Conservation (phyloP, 2,329 filamentous ascomycete species). For the Tolypocladium tundrense region DNA sequence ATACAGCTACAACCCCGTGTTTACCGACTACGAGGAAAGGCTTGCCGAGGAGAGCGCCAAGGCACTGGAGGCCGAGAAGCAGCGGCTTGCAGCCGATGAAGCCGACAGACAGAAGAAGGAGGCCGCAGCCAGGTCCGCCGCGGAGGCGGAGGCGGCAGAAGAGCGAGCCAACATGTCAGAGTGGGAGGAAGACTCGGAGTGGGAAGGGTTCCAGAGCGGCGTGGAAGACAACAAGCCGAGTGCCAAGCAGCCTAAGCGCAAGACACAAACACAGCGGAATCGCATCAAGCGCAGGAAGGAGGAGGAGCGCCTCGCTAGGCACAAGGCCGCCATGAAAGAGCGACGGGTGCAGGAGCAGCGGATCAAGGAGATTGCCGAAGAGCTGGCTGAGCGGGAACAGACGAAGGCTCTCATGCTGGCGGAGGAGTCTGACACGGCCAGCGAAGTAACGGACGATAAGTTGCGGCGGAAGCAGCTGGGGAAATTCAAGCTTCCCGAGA, state of each 20-base stretch:
- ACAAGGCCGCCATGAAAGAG: conserved; percentile 65
- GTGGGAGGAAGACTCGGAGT: conserved; percentile 83
- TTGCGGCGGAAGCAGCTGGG: conserved; percentile 66
- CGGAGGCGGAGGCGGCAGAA: conserved; percentile 64
- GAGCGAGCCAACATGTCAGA: conserved; percentile 53
- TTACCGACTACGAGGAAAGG: conserved; percentile 74
- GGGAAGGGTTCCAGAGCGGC: conserved; percentile 83
- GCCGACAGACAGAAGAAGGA: conserved; percentile 59
- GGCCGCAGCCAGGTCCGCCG: conserved; percentile 58
- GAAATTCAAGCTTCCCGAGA: conserved; percentile 63
- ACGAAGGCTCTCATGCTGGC: conserved; percentile 30
- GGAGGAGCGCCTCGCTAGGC: conserved; percentile 65
- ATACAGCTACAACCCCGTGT: conserved; percentile 86
- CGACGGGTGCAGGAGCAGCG: conserved; percentile 61
- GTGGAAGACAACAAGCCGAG: conserved; percentile 53
- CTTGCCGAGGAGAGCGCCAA: conserved; percentile 66
- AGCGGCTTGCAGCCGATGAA: conserved; percentile 57
- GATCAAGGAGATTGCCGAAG: conserved; percentile 60
- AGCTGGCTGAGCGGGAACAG: conserved; percentile 48
- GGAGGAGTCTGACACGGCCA: conserved; percentile 36
- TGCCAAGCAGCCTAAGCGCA: conserved; percentile 66
- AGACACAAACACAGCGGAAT: conserved; percentile 80
- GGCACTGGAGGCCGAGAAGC: conserved; percentile 68
- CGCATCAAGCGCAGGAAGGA: conserved; percentile 82
- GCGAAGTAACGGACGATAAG: conserved; percentile 50